Conservation (phyloP, 2,329 filamentous ascomycete genomes). For the Colletotrichum sojae region DNA sequence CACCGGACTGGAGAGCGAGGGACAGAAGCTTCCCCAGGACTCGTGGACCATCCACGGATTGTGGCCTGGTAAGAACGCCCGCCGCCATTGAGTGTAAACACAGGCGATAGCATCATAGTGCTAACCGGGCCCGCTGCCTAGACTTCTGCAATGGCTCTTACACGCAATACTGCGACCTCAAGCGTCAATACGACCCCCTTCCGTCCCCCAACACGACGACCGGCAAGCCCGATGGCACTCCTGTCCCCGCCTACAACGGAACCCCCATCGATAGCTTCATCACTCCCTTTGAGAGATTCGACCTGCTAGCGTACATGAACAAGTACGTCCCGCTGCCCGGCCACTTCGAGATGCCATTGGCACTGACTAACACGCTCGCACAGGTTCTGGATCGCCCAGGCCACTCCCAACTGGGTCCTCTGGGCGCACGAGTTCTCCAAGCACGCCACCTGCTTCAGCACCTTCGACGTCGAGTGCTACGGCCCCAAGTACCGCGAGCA, state of each 20-base stretch:
- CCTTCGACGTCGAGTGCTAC: conserved; percentile 76
- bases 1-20: conserved; percentile 70
- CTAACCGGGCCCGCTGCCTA: conserved; percentile 25
- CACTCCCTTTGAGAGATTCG: conserved; percentile 68
- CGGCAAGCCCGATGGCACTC: conserved; percentile 64
- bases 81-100: not conserved
- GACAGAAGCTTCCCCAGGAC: conserved; percentile 70
- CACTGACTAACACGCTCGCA: conserved; percentile 47
- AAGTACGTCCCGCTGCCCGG: conserved; percentile 51
- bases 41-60: conserved; percentile 73
- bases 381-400: conserved; percentile 69
- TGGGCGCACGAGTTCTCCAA: conserved; percentile 80
- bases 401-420: conserved; percentile 69
- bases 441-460: conserved; percentile 77
- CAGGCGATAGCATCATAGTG: not conserved
- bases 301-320: conserved; percentile 76
- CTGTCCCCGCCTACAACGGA: conserved; percentile 72
- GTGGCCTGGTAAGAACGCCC: conserved; percentile 62
- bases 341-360: not conserved
- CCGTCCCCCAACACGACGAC: conserved; percentile 76
- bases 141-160: conserved; percentile 68
- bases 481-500: conserved; percentile 69
- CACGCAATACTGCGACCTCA: conserved; percentile 77
- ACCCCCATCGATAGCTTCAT: conserved; percentile 72
- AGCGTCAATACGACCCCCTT: conserved; percentile 74